Evolutionary conservation across 23 red algal genomes (phyloP).

Genomic region (Agarophyton chilense): DNA sequence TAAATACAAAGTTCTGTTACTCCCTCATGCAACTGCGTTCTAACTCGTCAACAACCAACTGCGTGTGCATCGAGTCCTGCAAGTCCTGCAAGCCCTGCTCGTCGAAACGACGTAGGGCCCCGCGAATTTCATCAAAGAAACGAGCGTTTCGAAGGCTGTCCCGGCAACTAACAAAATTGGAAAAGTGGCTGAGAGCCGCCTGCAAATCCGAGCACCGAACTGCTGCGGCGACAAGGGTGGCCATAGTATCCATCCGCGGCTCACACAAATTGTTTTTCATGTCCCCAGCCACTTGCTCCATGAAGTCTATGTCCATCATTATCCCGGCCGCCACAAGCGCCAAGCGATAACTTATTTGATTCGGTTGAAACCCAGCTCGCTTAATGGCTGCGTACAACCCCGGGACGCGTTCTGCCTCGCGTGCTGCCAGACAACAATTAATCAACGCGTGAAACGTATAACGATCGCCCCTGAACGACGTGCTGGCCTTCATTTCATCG

Average conservation of each 20-base stretch:
- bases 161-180: not conserved
- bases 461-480: conserved; percentile 23
- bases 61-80: conserved; percentile 14
- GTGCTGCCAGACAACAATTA: conserved; percentile 4
- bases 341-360: conserved; percentile 31
- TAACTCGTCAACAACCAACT: conserved; percentile 28
- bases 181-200: conserved; percentile 21
- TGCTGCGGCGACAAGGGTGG: not conserved
- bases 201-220: conserved; percentile 48
- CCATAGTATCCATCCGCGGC: conserved; percentile 6
- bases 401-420: not conserved
- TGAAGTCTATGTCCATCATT: conserved; percentile 32
- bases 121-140: conserved; percentile 29
- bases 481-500: conserved; percentile 34
- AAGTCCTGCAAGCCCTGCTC: not conserved
- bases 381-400: not conserved
- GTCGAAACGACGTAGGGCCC: conserved; percentile 3
- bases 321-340: conserved; percentile 24
- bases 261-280: not conserved
- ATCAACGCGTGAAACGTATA: conserved; percentile 34
- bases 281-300: conserved; percentile 2
- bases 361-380: conserved; percentile 11
- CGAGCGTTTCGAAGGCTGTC: not conserved
- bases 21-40: conserved; percentile 12
- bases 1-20: too few species aligned